Conservation (phyloP, 2,329 filamentous ascomycete genomes). For the Periconia digitata region DNA sequence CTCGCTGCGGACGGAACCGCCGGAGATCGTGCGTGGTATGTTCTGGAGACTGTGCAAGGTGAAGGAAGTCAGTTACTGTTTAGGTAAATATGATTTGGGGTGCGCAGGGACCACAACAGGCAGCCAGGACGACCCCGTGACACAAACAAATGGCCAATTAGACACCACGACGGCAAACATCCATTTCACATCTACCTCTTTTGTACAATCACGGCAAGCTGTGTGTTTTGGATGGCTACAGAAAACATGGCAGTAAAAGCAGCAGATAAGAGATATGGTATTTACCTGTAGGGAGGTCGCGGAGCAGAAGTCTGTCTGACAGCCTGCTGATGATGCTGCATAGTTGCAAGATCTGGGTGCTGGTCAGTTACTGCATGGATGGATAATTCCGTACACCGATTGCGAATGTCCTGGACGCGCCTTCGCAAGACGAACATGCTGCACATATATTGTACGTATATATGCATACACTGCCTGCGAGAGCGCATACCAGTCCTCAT, state of each 20-base stretch:
- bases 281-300: constrained; percentile 42
- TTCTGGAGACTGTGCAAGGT: constrained; percentile 23
- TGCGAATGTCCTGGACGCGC: not conserved
- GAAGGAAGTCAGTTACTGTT: constrained; percentile 5
- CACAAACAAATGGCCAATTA: constrained; percentile 1
- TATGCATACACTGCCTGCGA: not conserved
- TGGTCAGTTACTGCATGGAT: constrained; percentile 1
- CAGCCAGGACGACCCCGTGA: constrained; percentile 24
- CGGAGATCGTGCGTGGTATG: constrained; percentile 44
- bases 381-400: too few species aligned
- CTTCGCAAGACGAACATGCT: not conserved
- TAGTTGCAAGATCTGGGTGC: constrained; percentile 47
- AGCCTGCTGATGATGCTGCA: constrained; percentile 50
- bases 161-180: not conserved
- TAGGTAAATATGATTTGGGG: constrained; percentile 1
- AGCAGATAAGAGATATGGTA: constrained; percentile 6
- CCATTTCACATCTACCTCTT: too few species aligned
- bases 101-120: constrained; percentile 8
- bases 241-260: not conserved
- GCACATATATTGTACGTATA: too few species aligned
- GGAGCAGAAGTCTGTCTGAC: constrained; percentile 40
- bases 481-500: not conserved
- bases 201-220: not conserved
- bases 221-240: not conserved
- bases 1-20: constrained; percentile 46